Evolutionary conservation across 1,284 basidiomycete species (phyloP), one percentile per base, ranked within the genome.

Genomic region (Lentinula novae-zelandiae): DNA sequence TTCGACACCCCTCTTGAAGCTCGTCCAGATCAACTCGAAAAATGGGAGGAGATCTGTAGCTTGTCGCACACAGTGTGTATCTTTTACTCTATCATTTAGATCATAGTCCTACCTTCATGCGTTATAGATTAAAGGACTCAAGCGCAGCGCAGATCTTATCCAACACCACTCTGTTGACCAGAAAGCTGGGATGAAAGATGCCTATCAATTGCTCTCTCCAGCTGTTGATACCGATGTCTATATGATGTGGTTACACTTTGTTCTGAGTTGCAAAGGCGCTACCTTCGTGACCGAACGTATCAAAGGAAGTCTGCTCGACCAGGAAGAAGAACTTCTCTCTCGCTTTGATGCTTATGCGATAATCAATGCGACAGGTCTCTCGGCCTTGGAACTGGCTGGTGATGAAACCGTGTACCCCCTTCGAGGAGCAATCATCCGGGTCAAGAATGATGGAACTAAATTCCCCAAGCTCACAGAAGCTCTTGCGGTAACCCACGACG

Each of bases 221-320:
- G 69, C 73, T 60, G 70, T 76, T 58, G 75, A 76, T 63, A 75
- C 74, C 10, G 75, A 76, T 65, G 66, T 64, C n/a, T 71, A 71
- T 61, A 73, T 76, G 71, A 63, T 62, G 38, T 73, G 72, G 71
- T 62, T 76, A 40, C 67, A 64, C 20, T 56, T 64, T 42, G 63
- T 72, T 12, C 69, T 76, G 34, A 65, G 64, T 31, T 62, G 63
- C 54, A 76, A 76, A 61, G 74, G 73, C 17, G 73, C 68, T 1
- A 63, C 66, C 36, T 64, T 74, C 49, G 65, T 72, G 44, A 73
- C 73, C 1, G 67, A 67, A 17, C 69, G 66, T 27, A 68, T 76
- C 59, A 53, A 61, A 0, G 68, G 67, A 31, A 69, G 70, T 42
- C 56, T 71, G 22, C 53, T 70, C 15, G 59, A 54, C 1, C 68